Conservation (phyloP, 495 filamentous ascomycete genomes). For the Aspergillus haitiensis region DNA sequence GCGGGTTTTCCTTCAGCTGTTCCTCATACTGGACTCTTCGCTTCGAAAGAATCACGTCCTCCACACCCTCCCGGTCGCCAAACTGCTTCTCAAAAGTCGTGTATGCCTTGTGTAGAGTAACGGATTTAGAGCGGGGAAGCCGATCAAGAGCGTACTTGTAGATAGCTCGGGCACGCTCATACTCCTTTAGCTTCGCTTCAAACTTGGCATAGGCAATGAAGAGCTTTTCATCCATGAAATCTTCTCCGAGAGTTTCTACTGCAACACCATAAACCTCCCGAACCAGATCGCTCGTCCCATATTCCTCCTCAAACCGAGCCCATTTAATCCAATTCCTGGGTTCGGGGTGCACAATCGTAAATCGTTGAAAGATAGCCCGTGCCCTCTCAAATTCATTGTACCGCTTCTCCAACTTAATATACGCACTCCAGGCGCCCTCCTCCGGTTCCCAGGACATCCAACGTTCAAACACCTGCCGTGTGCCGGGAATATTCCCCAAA, state of each 20-base stretch:
- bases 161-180: constrained; percentile 91
- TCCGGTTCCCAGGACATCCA: constrained; percentile 99
- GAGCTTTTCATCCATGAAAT: constrained; percentile 94
- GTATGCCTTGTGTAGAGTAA: constrained; percentile 83
- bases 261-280: constrained; percentile 89
- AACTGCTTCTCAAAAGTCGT: constrained; percentile 98
- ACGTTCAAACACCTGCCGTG: constrained; percentile 91
- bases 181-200: constrained; percentile 91
- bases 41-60: constrained; percentile 94
- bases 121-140: constrained; percentile 82
- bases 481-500: constrained; percentile 86
- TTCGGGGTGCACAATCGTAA: constrained; percentile 92
- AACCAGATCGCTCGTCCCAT: constrained; percentile 84
- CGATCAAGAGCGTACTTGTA: constrained; percentile 96
- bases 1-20: constrained; percentile 84
- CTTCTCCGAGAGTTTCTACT: constrained; percentile 86
- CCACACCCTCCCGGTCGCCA: constrained; percentile 89
- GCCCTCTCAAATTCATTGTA: constrained; percentile 88
- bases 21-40: constrained; percentile 92
- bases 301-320: constrained; percentile 96
- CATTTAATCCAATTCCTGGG: constrained; percentile 98
- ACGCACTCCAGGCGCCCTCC: constrained; percentile 91
- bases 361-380: constrained; percentile 81
- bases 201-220: constrained; percentile 92
- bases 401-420: constrained; percentile 95